Percentiles rank a stretch among this genome's conserved stretches.
These are phyloP conservation scores for Baorangia bicolor DNA, from an alignment of 768 basidiomycete species.

Conservation along the genomic window DNA sequence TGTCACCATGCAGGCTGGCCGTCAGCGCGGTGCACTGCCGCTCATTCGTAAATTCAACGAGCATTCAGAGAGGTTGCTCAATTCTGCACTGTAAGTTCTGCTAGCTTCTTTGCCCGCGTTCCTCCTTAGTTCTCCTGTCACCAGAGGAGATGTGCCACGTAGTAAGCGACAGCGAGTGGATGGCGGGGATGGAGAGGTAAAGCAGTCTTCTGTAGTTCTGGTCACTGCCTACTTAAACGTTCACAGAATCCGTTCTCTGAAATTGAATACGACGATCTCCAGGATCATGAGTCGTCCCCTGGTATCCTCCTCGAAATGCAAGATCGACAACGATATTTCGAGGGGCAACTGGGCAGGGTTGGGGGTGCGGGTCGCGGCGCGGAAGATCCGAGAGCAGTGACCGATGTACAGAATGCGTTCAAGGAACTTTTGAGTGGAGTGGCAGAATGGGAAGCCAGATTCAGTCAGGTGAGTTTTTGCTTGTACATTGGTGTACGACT, in stretches of 20 bases:
- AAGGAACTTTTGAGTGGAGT: constrained; percentile 47
- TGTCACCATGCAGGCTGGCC: constrained; percentile 93
- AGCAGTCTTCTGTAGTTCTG: constrained; percentile 1
- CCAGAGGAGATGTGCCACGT: constrained; percentile 55
- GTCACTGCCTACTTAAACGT: background rate
- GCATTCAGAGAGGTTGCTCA: constrained; percentile 87
- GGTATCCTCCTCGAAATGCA: constrained; percentile 87
- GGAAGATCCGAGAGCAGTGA: constrained; percentile 23
- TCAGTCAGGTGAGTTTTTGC: constrained; percentile 49
- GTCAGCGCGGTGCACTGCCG: constrained; percentile 83
- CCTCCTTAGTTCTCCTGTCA: background rate
- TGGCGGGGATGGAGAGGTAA: constrained; percentile 44
- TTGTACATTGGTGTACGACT: background rate
- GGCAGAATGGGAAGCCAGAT: constrained; percentile 53
- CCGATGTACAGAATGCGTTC: constrained; percentile 50
- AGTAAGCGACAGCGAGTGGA: constrained; percentile 60
- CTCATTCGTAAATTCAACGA: constrained; percentile 97
- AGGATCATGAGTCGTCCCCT: constrained; percentile 58
- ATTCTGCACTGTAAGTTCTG: constrained; percentile 65
- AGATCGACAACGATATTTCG: constrained; percentile 80
- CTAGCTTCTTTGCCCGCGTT: constrained; percentile 1
- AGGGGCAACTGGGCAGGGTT: constrained; percentile 50
- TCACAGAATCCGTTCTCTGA: constrained; percentile 43
- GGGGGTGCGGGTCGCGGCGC: constrained; percentile 3
- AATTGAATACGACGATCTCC: constrained; percentile 85